Conservation (phyloP, 352 stramenopile genomes). For the Paralagenidium karlingii region DNA sequence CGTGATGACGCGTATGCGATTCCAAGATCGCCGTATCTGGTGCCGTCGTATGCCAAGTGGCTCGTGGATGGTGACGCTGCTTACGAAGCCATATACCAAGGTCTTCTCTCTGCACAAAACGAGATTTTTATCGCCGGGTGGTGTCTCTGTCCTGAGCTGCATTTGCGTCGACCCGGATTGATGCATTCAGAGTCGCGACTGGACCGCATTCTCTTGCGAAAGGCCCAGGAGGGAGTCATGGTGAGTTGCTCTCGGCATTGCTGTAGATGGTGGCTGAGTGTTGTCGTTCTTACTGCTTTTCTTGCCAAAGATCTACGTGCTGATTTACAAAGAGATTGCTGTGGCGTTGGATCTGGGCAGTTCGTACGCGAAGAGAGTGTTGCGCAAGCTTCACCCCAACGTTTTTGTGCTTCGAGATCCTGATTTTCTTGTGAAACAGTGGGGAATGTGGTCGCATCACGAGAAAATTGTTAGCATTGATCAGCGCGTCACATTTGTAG, state of each 20-base stretch:
- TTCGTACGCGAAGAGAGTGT: slow-evolving; percentile 59
- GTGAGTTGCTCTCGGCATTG: slow-evolving; percentile 2
- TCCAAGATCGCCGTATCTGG: slow-evolving; percentile 43
- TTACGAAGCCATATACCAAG: slow-evolving; percentile 64
- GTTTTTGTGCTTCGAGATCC: slow-evolving; percentile 83
- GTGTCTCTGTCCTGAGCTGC: slow-evolving; percentile 83
- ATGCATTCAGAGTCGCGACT: slow-evolving; percentile 48
- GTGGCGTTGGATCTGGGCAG: slow-evolving; percentile 78
- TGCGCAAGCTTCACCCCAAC: slow-evolving; percentile 58
- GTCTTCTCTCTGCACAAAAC: slow-evolving; percentile 42
- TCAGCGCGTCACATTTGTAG: slow-evolving; percentile 80
- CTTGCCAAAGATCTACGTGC: slow-evolving; percentile 58
- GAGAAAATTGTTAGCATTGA: slow-evolving; percentile 89
- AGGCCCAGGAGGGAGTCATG: slow-evolving; percentile 67
- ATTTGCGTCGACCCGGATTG: slow-evolving; percentile 51
- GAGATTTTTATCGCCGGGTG: slow-evolving; percentile 87
- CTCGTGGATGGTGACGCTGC: slow-evolving; percentile 70
- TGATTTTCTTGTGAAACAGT: slow-evolving; percentile 80
- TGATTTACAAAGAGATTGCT: slow-evolving; percentile 87
- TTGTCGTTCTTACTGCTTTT: not conserved
- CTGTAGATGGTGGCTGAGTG: not conserved
- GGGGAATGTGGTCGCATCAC: slow-evolving; percentile 84
- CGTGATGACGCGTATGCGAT: slow-evolving; percentile 73
- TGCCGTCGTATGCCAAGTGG: slow-evolving; percentile 58
- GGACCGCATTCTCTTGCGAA: slow-evolving; percentile 49